Evolutionary conservation across 345 rosid genomes (phyloP), one percentile per base, ranked within the genome.

Genomic region (Heritiera littoralis): DNA sequence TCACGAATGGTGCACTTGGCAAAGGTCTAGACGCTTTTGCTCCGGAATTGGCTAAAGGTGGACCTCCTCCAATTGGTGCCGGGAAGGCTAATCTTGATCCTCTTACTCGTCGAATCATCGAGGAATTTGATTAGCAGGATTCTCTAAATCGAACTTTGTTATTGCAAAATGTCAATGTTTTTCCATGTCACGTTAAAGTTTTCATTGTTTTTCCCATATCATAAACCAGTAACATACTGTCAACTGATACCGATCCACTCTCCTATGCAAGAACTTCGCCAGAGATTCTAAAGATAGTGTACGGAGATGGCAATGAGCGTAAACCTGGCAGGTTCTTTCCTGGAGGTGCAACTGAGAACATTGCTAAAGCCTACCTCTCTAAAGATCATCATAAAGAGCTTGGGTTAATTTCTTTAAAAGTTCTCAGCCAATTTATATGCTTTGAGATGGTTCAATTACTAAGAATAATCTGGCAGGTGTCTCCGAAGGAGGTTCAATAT

Each of bases 21-120:
- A 17, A 40, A 35, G 93, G 97, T 4, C 91, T 94, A 0, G 92
- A 91, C 54, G 60, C 45, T 7, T 35, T 85, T 14, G 90, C 79
- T 7, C 87, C 90, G 0, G 66, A 79, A 0, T 76, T 85, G 7
- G 88, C 97, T 8, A 17, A 74, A 8, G 92, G 93, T 0, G 97
- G 95, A 58, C 97, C 97, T 41, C 77, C 86, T 5, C 93, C 94
- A 0, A 5, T 75, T 3, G 94, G 94, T 1, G 88, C 85, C 32
- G 72, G 14, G 72, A 87, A 74, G 83, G 97, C 94, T 32, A 83
- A 88, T 40, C 95, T 94, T 32, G 89, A 90, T 59, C 82, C 2
- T 10, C 7, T 81, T 7, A 83, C 85, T 28, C 66, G 20, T 17
- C 81, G 63, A 3, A 85, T 89, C 40, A 86, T 94, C 0, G 88